phyloP scores from a whole-genome alignment of 2,329 filamentous ascomycete genomes.

The Trichoderma sp. region DNA sequence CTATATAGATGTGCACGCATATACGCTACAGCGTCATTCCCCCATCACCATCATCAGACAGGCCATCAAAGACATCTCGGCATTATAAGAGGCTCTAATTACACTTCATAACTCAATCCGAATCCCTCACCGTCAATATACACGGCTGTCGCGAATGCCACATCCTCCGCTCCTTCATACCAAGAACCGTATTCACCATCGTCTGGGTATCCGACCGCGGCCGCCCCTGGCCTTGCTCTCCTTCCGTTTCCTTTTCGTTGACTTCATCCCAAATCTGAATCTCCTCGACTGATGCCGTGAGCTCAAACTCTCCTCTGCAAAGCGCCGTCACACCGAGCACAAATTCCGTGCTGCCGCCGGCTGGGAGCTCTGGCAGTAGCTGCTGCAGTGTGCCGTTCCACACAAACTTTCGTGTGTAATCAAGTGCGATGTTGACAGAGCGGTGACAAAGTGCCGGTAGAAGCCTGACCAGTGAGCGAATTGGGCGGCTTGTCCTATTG shows the following conservation, averaged over 20 bases:
- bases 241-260: not conserved
- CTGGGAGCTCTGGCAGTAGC: constrained; percentile 64
- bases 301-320: constrained; percentile 80
- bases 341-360: constrained; percentile 62
- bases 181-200: constrained; percentile 62
- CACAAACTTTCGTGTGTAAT: constrained; percentile 78
- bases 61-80: not conserved
- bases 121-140: constrained; percentile 58
- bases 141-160: constrained; percentile 67
- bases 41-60: not conserved
- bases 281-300: constrained; percentile 82
- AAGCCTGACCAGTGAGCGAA: constrained; percentile 74
- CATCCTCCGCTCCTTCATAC: constrained; percentile 62
- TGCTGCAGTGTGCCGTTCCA: constrained; percentile 87
- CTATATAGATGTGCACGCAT: not conserved
- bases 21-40: not conserved
- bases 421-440: constrained; percentile 71
- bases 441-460: constrained; percentile 78
- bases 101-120: constrained; percentile 31
- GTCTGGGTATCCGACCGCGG: constrained; percentile 57
- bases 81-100: not conserved
- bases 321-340: constrained; percentile 73
- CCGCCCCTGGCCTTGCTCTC: constrained; percentile 34
- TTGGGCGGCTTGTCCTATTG: constrained; percentile 70
- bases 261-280: constrained; percentile 57